Conservation (phyloP, 805 yeast genomes). For the Pichia nanzhaoensis region DNA sequence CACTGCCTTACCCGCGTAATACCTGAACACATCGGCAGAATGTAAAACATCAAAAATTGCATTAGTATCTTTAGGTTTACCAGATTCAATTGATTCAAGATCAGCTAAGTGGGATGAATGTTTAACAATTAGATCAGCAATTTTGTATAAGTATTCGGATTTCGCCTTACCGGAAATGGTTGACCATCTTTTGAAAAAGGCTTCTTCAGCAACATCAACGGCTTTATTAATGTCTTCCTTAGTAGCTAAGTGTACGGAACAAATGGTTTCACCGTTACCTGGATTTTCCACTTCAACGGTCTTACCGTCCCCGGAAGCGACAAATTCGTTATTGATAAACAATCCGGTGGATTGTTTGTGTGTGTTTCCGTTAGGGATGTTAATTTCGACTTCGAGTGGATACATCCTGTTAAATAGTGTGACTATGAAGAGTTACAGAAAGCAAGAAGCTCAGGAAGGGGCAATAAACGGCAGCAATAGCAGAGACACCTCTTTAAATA, state of each 20-base stretch:
- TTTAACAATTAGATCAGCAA: constrained; percentile 44
- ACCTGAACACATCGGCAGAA: constrained; percentile 49
- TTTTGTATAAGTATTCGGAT: constrained; percentile 39
- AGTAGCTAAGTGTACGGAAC: constrained; percentile 45
- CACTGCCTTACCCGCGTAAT: constrained; percentile 73
- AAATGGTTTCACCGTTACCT: constrained; percentile 44
- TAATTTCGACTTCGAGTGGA: constrained; percentile 18
- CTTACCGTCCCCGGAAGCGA: constrained; percentile 40
- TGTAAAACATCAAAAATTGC: constrained; percentile 56
- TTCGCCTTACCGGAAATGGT: constrained; percentile 39
- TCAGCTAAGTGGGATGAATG: constrained; percentile 46
- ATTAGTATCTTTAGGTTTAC: constrained; percentile 47
- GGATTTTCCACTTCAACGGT: constrained; percentile 57
- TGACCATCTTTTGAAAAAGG: constrained; percentile 44
- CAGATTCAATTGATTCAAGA: constrained; percentile 54
- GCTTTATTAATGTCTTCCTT: constrained; percentile 49
- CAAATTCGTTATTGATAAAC: constrained; percentile 82
- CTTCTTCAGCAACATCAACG: constrained; percentile 44
- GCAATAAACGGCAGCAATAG: too few species aligned
- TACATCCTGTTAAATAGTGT: neutral
- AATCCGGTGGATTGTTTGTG: constrained; percentile 74
- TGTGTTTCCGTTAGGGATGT: constrained; percentile 45
- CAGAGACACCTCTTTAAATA: too few species aligned
- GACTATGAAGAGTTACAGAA: neutral
- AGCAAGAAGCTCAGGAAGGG: too few species aligned